Evolutionary conservation across 495 filamentous ascomycete species (phyloP), one percentile per base, ranked within the genome.

Genomic region (Xylaria scruposa): DNA sequence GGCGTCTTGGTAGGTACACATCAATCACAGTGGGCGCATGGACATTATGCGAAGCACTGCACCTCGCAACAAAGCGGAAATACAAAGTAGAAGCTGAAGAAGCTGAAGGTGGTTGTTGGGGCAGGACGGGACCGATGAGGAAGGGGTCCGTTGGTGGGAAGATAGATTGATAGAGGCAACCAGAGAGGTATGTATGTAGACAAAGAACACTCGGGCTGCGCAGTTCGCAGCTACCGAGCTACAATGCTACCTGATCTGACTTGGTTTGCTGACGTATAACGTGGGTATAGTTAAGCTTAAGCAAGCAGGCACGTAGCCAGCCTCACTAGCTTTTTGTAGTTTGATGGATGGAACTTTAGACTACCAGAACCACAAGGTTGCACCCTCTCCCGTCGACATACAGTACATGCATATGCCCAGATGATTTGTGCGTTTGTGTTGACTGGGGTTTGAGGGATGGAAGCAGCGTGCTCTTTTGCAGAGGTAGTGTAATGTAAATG

Each of bases 21-120:
- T 56, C 36, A 56, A 38, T 56, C n/a, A 36, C n/a, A n/a, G 33
- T 31, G 36, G 60, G 60, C 21, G 49, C n/a, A 31, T 38, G 42
- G 31, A 53, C 47, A 67, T 17, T 21, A 24, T 38, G 46, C 47
- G 31, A 38, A 40, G 63, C 31, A 21, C n/a, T 36, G 54, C n/a
- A 68, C 53, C 67, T 60, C 56, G 67, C 68, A 70, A 54, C 59
- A 67, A 59, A 59, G 63, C 47, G 59, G 49, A 46, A 31, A 49
- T 29, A 58, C 33, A 58, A 33, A 17, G 40, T 36, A 4, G 44
- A 59, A 47, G 56, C n/a, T 40, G 68, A 70, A 40, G 68, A 46
- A n/a, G 58, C 26, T 31, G 68, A 46, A n/a, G 58, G 38, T 31
- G 58, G 38, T 19, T 63, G 59, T 42, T 58, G 46, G 40, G 46